Evolutionary conservation across 2,329 filamentous ascomycete species (phyloP).

Genomic region (Fusarium sp.): DNA sequence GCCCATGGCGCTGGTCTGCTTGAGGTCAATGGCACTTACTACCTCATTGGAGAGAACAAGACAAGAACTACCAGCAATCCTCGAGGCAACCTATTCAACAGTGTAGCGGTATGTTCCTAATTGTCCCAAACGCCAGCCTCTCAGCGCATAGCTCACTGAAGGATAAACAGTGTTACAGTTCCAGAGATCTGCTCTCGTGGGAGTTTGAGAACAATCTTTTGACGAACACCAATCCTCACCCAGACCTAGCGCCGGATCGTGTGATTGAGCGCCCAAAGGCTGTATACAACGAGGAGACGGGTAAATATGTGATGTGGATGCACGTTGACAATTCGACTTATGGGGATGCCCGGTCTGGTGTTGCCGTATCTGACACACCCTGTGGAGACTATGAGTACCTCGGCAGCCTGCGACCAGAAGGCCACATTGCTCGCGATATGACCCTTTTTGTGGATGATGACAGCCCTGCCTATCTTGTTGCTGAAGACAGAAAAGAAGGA

Average conservation of each 20-base stretch:
- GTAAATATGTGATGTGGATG: constrained; percentile 73
- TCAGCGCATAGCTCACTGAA: neutral
- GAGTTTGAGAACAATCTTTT: neutral
- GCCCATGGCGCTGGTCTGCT: neutral
- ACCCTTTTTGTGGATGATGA: neutral
- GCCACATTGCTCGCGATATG: neutral
- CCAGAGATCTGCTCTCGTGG: neutral
- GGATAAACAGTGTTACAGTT: neutral
- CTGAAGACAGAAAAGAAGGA: neutral
- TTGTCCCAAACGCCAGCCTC: neutral
- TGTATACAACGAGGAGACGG: constrained; percentile 69
- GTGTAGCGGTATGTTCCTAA: neutral
- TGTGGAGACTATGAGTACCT: neutral
- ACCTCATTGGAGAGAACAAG: neutral
- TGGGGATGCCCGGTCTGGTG: constrained; percentile 70
- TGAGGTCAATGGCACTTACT: neutral
- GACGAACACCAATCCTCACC: neutral
- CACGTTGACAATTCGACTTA: constrained; percentile 72
- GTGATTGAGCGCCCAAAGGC: constrained; percentile 62
- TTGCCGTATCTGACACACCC: constrained; percentile 52
- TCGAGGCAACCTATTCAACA: neutral
- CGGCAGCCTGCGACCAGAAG: neutral
- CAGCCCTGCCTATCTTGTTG: neutral
- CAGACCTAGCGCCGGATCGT: neutral
- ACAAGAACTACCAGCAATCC: neutral